These are phyloP conservation scores for Potentilla sterilis DNA, from an alignment of 306 rosid genomes.

Conservation along the genomic window DNA sequence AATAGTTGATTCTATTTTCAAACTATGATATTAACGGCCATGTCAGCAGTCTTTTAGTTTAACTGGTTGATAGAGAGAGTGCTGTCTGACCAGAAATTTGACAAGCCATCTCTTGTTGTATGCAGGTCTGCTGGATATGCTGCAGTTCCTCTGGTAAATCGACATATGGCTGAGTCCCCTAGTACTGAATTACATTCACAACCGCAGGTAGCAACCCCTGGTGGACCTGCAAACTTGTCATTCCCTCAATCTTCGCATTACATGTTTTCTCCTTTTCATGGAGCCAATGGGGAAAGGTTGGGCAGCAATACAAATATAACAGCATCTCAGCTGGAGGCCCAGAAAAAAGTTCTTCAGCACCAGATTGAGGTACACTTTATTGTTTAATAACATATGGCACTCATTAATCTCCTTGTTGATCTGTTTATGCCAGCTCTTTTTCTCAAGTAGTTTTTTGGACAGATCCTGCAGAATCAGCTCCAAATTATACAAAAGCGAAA, in stretches of 20 bases:
- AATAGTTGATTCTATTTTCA: neutral
- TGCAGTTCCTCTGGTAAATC: constrained; percentile 46
- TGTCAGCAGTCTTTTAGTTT: neutral
- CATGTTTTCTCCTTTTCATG: constrained; percentile 48
- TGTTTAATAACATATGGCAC: neutral
- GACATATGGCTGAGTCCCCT: constrained; percentile 36
- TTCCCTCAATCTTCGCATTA: constrained; percentile 43
- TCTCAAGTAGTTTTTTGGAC: constrained; percentile 13
- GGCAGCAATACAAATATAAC: constrained; percentile 38
- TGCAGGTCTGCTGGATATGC: constrained; percentile 67
- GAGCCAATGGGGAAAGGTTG: constrained; percentile 40
- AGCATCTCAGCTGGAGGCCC: constrained; percentile 56
- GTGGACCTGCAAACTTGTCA: constrained; percentile 50
- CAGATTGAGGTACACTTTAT: constrained; percentile 66
- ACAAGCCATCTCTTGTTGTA: constrained; percentile 15
- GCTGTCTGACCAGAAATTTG: constrained; percentile 7
- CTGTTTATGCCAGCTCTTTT: neutral
- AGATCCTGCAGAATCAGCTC: constrained; percentile 66
- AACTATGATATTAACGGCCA: neutral
- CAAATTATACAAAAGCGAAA: constrained; percentile 48
- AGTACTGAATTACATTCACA: constrained; percentile 35
- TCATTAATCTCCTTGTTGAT: neutral
- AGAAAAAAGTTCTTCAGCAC: constrained; percentile 45
- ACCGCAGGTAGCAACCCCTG: constrained; percentile 37
- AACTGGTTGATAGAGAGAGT: neutral